phyloP scores from a whole-genome alignment of 2,329 filamentous ascomycete genomes.

The Penicillium polonicum region DNA sequence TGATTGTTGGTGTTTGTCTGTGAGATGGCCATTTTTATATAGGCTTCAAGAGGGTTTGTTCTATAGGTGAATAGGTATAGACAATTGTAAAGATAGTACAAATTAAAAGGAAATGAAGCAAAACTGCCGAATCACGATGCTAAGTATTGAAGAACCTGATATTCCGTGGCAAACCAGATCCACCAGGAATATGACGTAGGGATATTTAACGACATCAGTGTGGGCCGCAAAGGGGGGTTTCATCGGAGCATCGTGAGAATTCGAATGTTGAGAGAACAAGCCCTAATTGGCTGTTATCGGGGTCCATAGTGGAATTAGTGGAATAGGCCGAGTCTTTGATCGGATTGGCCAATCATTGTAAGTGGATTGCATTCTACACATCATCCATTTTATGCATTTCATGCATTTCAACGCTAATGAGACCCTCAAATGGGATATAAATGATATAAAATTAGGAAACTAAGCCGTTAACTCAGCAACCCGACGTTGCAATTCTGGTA shows the following conservation, averaged over 20 bases:
- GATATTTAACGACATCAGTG: constrained; percentile 6
- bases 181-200: constrained; percentile 7
- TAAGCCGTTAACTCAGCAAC: constrained; percentile 69
- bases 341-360: constrained; percentile 4
- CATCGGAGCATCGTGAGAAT: constrained; percentile 4
- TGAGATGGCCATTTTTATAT: constrained; percentile 5
- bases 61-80: background rate
- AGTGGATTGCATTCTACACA: constrained; percentile 10
- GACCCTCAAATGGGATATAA: no score
- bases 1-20: constrained; percentile 17
- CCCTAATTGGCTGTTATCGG: background rate
- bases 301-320: background rate
- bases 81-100: background rate
- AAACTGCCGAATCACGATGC: background rate
- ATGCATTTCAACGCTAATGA: constrained; percentile 1
- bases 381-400: constrained; percentile 9
- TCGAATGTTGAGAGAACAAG: background rate
- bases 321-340: background rate
- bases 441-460: background rate
- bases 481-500: constrained; percentile 83
- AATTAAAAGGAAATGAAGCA: background rate
- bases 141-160: background rate
- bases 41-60: background rate
- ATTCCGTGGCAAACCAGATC: constrained; percentile 6
- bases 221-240: background rate